Evolutionary conservation across 179 eudicot species (phyloP), one percentile per base, ranked within the genome.

Genomic region (Nepenthes alata): DNA sequence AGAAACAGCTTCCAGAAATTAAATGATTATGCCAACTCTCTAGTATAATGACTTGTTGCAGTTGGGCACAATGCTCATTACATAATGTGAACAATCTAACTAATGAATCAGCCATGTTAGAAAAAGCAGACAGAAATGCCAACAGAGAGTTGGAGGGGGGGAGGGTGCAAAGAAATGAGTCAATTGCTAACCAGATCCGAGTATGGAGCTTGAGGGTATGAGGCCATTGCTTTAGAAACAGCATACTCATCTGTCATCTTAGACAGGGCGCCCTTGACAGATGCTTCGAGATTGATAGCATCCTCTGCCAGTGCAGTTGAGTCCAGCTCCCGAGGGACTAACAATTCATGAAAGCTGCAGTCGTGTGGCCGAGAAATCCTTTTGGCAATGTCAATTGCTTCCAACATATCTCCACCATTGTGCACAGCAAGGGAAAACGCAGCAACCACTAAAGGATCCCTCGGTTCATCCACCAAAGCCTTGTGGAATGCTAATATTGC

Each of bases 401-500:
- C 96, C 5, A 44, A 64, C 61, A 85, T 64, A 66, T 86, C 82
- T 59, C 98, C 98, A 15, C 98, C 95, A 61, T 85, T 91, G 72
- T 91, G 75, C 56, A 91, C 75, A 34, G 89, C 80, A 62, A 91
- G 90, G 74, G 85, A 59, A 74, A 86, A 89, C 60, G 93, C 83
- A 58, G 95, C 95, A 36, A 81, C 68, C 58, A 81, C 96, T 60
- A 74, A 68, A 72, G 98, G 89, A 71, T 75, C 81, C 63, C 85
- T 75, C 47, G 96, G 81, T 47, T 72, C 76, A 48, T 76, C 84
- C 2, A 69, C 75, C 34, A 91, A 70, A 38, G 95, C 88, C 68
- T 78, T 75, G 70, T 91, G 98, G 68, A 89, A 86, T 44, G 93
- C 98, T 68, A 91, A 75, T 53, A 91, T 70, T 13, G 76, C 79